Evolutionary conservation across 345 rosid species (phyloP).

Genomic region (Brassica carinata): DNA sequence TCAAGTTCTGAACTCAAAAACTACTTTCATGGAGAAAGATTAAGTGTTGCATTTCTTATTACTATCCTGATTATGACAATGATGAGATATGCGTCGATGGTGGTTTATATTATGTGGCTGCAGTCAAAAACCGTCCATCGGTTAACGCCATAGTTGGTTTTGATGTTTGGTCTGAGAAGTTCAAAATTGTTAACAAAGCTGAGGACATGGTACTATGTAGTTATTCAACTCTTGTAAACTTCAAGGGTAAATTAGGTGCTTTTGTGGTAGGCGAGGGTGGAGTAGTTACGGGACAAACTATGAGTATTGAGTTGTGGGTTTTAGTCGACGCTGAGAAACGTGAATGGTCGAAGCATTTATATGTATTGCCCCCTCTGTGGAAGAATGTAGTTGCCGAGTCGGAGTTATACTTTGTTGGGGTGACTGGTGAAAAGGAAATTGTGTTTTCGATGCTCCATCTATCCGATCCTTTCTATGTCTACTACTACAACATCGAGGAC

Average conservation of each 20-base stretch:
- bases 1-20: neutral
- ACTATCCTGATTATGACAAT: neutral
- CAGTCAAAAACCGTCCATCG: neutral
- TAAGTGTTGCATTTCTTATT: neutral
- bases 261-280: neutral
- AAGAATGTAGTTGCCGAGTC: neutral
- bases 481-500: neutral
- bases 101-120: neutral
- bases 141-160: neutral
- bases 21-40: neutral
- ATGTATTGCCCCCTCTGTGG: neutral
- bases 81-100: neutral
- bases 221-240: neutral
- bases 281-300: neutral
- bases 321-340: neutral
- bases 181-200: neutral
- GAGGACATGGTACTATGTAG: neutral
- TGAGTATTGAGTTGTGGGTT: neutral
- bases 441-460: neutral
- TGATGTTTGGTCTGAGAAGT: neutral
- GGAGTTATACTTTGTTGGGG: neutral
- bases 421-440: neutral
- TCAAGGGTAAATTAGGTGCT: neutral
- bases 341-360: neutral
- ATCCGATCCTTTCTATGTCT: neutral